Base-by-base conservation (phyloP, 495 filamentous ascomycete species). In the Barbatosphaeria neglecta region DNA sequence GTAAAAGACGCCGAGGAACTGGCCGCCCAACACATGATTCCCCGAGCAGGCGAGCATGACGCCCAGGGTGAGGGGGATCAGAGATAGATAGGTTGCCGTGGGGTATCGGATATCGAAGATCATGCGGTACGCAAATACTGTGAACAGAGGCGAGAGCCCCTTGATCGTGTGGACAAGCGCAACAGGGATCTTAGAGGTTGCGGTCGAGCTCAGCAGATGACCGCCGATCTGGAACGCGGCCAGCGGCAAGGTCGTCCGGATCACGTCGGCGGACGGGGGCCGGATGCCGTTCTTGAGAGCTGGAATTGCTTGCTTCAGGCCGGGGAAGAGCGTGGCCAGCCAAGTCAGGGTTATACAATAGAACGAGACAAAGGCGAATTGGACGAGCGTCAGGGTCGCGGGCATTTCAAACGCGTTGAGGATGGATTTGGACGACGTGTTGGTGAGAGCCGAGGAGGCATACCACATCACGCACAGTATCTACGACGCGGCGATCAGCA, bases 141-240 rank as follows among this genome's bases (percentile, higher is more conserved):
- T 97, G 58, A 97, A 90, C 22, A 99, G 75, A 2, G 92, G 92
- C 1, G 93, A 97, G 38, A 99, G 82, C n/a, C 92, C 93, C 68
- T 99, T 99, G 62, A 99, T 96, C 1, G 93, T 97, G 66, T 99
- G 92, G 16, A 99, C 92, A 35, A 99, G 74, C 18, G 90, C 95
- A 8, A 99, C 92, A 5, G 93, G 89, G 35, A 97, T 97, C 50
- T 89, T 85, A 37, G 86, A 80, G 42, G 88, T 99, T 13, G 92
- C 90, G 56, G 87, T 94, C 7, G 89, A 93, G 56, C 82, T 90
- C 9, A 95, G 70, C 37, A 99, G 87, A 64, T 97, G 93, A 15
- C 93, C 92, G 4, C 83, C 83, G 42, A 99, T 81, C 62, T 96
- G 90, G 62, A 99, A 99, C 39, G 82, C 72, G 2, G 93, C 89